These are phyloP conservation scores for Fusarium sp. DNA, from an alignment of 2,329 filamentous ascomycete genomes.

Conservation along the genomic window DNA sequence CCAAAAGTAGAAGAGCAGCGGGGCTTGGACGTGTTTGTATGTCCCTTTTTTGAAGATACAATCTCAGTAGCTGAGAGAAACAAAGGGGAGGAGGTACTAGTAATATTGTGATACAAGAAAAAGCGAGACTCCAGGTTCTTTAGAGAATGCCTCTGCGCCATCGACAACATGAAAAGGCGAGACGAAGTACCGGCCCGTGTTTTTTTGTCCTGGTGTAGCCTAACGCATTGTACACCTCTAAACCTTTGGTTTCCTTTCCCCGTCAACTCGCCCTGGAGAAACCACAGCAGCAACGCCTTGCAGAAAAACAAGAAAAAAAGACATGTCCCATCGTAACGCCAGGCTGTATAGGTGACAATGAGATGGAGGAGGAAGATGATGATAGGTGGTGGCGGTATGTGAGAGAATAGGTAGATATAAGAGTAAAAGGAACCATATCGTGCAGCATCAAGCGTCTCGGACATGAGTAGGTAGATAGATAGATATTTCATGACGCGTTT, in stretches of 20 bases:
- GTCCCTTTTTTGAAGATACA: conserved; percentile 12
- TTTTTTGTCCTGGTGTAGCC: neutral
- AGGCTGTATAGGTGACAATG: conserved; percentile 14
- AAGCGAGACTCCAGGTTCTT: conserved; percentile 5
- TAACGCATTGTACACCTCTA: conserved; percentile 11
- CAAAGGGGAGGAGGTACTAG: conserved; percentile 26
- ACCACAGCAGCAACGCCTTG: conserved; percentile 31
- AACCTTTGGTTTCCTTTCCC: neutral
- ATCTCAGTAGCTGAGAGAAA: conserved; percentile 13
- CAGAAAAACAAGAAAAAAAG: conserved; percentile 19
- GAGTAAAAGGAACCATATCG: conserved; percentile 13
- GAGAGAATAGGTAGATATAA: neutral
- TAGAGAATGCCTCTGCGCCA: conserved; percentile 15
- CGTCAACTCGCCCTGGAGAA: conserved; percentile 3
- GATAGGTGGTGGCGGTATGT: neutral
- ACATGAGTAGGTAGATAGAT: neutral
- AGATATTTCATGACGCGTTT: conserved; percentile 28
- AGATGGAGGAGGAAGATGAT: conserved; percentile 7
- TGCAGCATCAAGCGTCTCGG: conserved; percentile 21
- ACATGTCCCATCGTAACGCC: conserved; percentile 24
- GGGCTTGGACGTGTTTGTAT: conserved; percentile 18
- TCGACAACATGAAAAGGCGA: conserved; percentile 17
- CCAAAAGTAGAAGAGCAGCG: conserved; percentile 14
- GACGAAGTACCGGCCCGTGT: neutral
- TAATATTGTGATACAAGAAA: conserved; percentile 35